phyloP scores from a whole-genome alignment of 1,284 basidiomycete genomes.

The Abortiporus biennis region DNA sequence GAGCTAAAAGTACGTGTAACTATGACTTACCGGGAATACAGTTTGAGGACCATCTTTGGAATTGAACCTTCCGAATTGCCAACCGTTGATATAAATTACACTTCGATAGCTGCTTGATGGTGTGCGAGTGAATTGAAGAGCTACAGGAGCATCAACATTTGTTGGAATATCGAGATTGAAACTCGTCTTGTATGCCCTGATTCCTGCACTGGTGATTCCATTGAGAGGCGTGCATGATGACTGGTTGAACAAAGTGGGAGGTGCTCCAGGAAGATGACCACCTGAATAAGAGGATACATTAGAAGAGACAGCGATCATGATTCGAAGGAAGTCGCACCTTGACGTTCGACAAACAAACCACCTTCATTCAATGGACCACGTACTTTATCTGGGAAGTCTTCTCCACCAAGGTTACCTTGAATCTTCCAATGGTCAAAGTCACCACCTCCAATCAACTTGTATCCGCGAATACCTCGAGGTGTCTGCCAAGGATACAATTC shows the following conservation, averaged over 20 bases:
- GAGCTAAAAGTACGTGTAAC: slow-evolving; percentile 10
- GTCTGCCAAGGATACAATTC: slow-evolving; percentile 30
- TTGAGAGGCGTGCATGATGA: slow-evolving; percentile 28
- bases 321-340: slow-evolving; percentile 28
- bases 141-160: slow-evolving; percentile 34
- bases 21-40: slow-evolving; percentile 20
- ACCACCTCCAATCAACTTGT: slow-evolving; percentile 27
- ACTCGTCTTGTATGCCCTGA: slow-evolving; percentile 35
- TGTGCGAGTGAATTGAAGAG: slow-evolving; percentile 34
- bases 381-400: slow-evolving; percentile 28
- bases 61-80: slow-evolving; percentile 35
- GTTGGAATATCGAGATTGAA: slow-evolving; percentile 35
- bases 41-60: slow-evolving; percentile 18
- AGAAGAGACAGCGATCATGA: neutral
- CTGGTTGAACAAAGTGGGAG: slow-evolving; percentile 9
- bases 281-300: slow-evolving; percentile 14
- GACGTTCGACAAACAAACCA: slow-evolving; percentile 43
- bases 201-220: slow-evolving; percentile 32
- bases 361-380: slow-evolving; percentile 47
- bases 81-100: slow-evolving; percentile 36
- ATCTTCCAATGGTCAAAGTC: slow-evolving; percentile 42
- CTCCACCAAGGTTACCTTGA: slow-evolving; percentile 39
- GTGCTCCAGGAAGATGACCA: slow-evolving; percentile 39
- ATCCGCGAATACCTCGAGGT: slow-evolving; percentile 44
- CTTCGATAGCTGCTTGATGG: slow-evolving; percentile 28